Base-by-base conservation (phyloP, 371 early-diverging fungal genomes). In the Funneliformis caledonium region DNA sequence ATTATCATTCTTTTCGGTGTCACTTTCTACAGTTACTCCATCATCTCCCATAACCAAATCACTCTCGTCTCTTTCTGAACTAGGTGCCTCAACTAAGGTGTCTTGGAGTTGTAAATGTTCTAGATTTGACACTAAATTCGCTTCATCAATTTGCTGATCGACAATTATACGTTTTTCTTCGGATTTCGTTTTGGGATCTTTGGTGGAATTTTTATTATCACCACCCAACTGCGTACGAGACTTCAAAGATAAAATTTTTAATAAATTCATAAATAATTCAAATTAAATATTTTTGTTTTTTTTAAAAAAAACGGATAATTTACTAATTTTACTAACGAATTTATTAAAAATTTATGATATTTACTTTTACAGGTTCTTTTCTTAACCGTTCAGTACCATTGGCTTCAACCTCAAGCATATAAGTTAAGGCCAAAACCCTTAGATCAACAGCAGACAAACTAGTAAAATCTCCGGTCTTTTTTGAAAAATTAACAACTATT, bases 381-480 rank as follows among this genome's bases (percentile, higher is more conserved):
- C 93, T 85, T 73, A 95, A 85, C 69, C 91, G 88, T 12, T 84
- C 85, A 80, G 83, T 83, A 4, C 95, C 96, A 77, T 91, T 90
- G 52, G 83, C 85, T 84, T 93, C 92, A 81, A 91, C 90, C 81
- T 96, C 97, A 65, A 98, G 84, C 88, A 92, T 95, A 76, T 92
- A 93, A 5, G 96, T 92, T 83, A 98, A 87, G 1, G 98, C 98
- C 67, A 98, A 85, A 6, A 98, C 94, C 81, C 92, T 93, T 77
- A 98, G 83, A 92, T 98, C 99, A 5, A 96, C 92, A 50, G 88
- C 82, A 5, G 96, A 94, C 52, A 98, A 87, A 11, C 90, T 89
- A 16, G 95, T 87, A 83, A 89, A 96, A 86, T 98, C 99, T 59
- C 99, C 99, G 1, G 99, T 97, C 86, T 93, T 93, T 81, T 94